These are phyloP conservation scores for Adiantum capillusveneris DNA, from an alignment of 75 land plant species.

Conservation along the genomic window DNA sequence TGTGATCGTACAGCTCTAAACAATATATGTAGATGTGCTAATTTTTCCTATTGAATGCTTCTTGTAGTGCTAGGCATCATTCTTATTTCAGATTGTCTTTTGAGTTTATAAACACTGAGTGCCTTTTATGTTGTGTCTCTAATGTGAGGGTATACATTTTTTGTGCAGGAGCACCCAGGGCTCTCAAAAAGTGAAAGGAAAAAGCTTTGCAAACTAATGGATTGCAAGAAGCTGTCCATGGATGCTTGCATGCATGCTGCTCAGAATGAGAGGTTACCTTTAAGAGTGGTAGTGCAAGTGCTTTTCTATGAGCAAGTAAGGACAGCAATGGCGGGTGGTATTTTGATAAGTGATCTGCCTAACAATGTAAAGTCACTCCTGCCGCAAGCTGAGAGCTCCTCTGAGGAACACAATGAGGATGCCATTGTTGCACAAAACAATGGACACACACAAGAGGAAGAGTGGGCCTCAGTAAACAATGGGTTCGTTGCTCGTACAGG, in stretches of 20 bases:
- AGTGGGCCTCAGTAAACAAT: constrained; percentile 55
- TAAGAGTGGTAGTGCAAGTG: constrained; percentile 61
- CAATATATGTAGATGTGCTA: no score
- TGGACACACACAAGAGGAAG: background rate
- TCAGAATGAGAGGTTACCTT: constrained; percentile 66
- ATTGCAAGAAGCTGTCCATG: constrained; percentile 63
- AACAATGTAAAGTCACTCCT: constrained; percentile 56
- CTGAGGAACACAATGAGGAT: constrained; percentile 35
- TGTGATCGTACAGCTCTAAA: no score
- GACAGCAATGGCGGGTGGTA: constrained; percentile 24
- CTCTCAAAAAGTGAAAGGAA: constrained; percentile 51
- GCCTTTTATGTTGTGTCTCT: no score
- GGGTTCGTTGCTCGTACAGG: constrained; percentile 26
- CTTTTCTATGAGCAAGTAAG: constrained; percentile 83
- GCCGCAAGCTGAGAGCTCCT: constrained; percentile 21
- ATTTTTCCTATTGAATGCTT: no score
- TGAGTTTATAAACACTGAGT: no score
- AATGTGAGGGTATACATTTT: no score
- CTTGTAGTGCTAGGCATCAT: no score
- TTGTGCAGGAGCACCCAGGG: constrained; percentile 49
- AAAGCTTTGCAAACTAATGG: constrained; percentile 55
- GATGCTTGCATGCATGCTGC: constrained; percentile 73
- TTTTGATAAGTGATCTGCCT: constrained; percentile 50
- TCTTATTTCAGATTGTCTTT: no score
- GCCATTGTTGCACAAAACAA: constrained; percentile 24